Base-by-base conservation (phyloP, 352 stramenopile genomes). In the Thalassiosira livingstoniorum region DNA sequence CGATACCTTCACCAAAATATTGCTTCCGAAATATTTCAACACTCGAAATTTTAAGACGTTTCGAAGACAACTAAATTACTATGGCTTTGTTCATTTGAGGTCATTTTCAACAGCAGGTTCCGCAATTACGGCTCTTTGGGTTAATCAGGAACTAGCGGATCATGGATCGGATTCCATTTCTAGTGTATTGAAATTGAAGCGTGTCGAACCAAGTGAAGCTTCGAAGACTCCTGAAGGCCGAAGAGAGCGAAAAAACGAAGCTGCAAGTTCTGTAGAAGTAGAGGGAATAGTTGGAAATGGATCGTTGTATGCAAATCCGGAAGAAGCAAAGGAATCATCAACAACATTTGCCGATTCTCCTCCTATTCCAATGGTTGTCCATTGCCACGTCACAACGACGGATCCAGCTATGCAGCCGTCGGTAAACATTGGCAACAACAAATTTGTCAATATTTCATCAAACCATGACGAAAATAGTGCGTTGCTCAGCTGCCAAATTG, bases 21-120 rank as follows among this genome's bases (percentile, higher is more conserved):
- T 93, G 23, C 70, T 94, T 1, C 90, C 90, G n/a, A 91, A 92
- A 61, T 93, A 93, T 70, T 94, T 94, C 71, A 92, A 91, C 60
- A 92, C 90, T 39, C 71, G 65, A 35, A 94, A 94, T 79, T 94
- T 93, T 79, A 94, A 94, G 71, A 94, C 90, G 18, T 93, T 94
- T 80, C 87, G 90, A 27, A 77, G 90, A 32, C 90, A 93, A 57
- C 66, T 91, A 21, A 80, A 87, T 58, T 83, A 82, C 45, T 83
- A 83, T 67, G 69, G 90, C 5, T 94, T 94, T 79, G 82, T 93
- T 58, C 90, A 93, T 69, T 80, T 94, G 5, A 77, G 90, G 67
- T 89, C 79, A 7, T 93, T 91, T 29, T 88, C 75, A 65, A 83
- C 82, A 29, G 87, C 87, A 29, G 84, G 82, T 45, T 81, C 81